These are phyloP conservation scores for Backusella macrospora DNA, from an alignment of 192 early-diverging fungal genomes.

Conservation along the genomic window DNA sequence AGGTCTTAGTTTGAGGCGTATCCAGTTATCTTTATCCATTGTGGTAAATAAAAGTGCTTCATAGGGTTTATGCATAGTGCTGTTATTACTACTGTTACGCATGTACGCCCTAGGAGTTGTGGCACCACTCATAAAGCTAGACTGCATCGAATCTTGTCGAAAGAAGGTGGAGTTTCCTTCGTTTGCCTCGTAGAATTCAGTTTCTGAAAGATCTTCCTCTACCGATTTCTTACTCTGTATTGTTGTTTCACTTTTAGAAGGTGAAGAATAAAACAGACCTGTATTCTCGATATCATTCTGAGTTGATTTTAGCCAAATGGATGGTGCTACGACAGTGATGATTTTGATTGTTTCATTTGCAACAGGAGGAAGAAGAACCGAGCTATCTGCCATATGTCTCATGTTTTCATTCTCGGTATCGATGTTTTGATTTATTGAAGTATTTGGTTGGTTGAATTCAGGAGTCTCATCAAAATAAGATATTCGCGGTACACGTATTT, in stretches of 20 bases:
- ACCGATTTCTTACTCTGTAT: neutral
- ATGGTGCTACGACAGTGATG: slow-evolving; percentile 51
- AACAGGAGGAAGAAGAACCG: slow-evolving; percentile 40
- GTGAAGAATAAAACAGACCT: slow-evolving; percentile 1
- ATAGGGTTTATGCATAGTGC: slow-evolving; percentile 24
- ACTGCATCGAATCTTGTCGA: slow-evolving; percentile 5
- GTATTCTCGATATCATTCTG: neutral
- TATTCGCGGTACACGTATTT: slow-evolving; percentile 53
- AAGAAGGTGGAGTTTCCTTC: slow-evolving; percentile 18
- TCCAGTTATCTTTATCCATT: slow-evolving; percentile 46
- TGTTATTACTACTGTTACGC: neutral
- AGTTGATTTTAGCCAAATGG: slow-evolving; percentile 48
- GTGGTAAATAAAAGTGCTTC: slow-evolving; percentile 52
- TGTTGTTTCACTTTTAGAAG: slow-evolving; percentile 24
- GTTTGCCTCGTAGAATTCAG: slow-evolving; percentile 46
- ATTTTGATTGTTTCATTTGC: slow-evolving; percentile 53
- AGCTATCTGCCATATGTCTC: slow-evolving; percentile 28
- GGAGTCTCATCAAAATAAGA: slow-evolving; percentile 63
- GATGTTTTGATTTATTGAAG: neutral
- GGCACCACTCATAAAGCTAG: slow-evolving; percentile 29
- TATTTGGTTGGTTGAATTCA: slow-evolving; percentile 37
- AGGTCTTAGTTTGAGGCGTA: slow-evolving; percentile 45
- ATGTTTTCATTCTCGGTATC: neutral
- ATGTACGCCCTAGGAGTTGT: slow-evolving; percentile 23
- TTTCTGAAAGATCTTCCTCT: slow-evolving; percentile 35